Conservation (phyloP, 345 rosid genomes). For the Kandelia obovata region DNA sequence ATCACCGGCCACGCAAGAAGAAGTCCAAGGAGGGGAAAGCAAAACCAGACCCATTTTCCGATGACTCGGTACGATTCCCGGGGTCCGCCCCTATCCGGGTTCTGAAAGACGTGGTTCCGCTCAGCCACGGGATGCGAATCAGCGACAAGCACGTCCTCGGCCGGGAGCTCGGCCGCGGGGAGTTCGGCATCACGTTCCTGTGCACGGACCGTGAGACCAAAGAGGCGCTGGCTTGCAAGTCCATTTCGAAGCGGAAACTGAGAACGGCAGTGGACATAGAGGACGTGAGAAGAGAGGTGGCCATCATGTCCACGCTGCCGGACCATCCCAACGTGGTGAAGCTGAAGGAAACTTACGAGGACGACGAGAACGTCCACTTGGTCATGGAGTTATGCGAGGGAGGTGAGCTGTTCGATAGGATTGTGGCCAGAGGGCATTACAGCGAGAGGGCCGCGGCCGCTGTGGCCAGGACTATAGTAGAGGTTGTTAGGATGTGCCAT, state of each 20-base stretch:
- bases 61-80: constrained; percentile 38
- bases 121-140: constrained; percentile 62
- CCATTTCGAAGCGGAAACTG: constrained; percentile 80
- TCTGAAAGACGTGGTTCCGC: constrained; percentile 63
- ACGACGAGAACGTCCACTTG: constrained; percentile 76
- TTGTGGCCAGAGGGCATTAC: constrained; percentile 93
- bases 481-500: constrained; percentile 94
- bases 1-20: constrained; percentile 19
- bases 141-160: constrained; percentile 81
- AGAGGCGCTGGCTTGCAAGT: constrained; percentile 77
- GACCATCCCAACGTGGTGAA: constrained; percentile 79
- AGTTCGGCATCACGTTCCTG: constrained; percentile 88
- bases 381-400: constrained; percentile 98
- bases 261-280: constrained; percentile 86
- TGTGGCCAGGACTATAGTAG: constrained; percentile 71
- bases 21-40: constrained; percentile 27
- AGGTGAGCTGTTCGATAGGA: constrained; percentile 92
- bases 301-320: constrained; percentile 80
- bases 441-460: constrained; percentile 89
- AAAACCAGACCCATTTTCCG: constrained; percentile 56
- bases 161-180: constrained; percentile 88
- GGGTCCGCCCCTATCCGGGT: constrained; percentile 51
- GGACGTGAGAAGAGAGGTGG: constrained; percentile 90
- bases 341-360: constrained; percentile 87
- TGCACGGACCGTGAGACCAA: constrained; percentile 79